Base-by-base conservation (phyloP, 2,329 filamentous ascomycete genomes). In the Xylaria sp. region DNA sequence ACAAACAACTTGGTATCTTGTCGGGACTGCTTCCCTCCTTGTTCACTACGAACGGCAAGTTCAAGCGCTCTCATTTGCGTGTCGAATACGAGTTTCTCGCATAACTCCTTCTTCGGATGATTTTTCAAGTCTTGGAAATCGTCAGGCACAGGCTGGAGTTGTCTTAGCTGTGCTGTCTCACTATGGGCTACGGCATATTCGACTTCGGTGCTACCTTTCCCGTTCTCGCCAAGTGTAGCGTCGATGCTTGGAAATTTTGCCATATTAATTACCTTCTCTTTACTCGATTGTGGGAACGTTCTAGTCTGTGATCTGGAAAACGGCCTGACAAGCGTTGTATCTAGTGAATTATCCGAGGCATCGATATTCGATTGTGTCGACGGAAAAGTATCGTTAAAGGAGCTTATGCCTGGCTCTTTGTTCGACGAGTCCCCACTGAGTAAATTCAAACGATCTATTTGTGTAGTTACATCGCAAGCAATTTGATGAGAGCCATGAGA, bases 1-100 rank as follows among this genome's bases (percentile, higher is more conserved):
- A 67, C 51, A 54, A 71, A 69, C 11, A 58, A 33, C 13, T 47
- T 65, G 22, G 65, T 66, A 17, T 65, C 67, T 29, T 67, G 31
- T 10, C 10, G 15, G 44, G 29, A 17, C 20, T 44, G 15, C 4
- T 50, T 20, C 39, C 60, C 39, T 5, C 3, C 13, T 45, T 47
- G 51, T 6, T 47, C 44, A 15, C 17, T 27, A 3, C 22, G 60
- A 3, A 50, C 47, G 22, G 44, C 44, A 5, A 22, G 15, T 25
- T 50, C 13, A 13, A 59, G 45, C 20, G 20, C 13, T 39, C 39
- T 38, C 17, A 59, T 10, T 13, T 59, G 29, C 20, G 13, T 20
- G 9, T 59, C 44, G 42, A 50, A 50, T 2, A n/a, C 25, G 7
- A n/a, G 6, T n/a, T 36, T 39, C 44, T 47, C 17, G 17, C 36